Evolutionary conservation across 2,329 filamentous ascomycete species (phyloP), one percentile per base, ranked within the genome.

Genomic region (Fusarium torulosum): DNA sequence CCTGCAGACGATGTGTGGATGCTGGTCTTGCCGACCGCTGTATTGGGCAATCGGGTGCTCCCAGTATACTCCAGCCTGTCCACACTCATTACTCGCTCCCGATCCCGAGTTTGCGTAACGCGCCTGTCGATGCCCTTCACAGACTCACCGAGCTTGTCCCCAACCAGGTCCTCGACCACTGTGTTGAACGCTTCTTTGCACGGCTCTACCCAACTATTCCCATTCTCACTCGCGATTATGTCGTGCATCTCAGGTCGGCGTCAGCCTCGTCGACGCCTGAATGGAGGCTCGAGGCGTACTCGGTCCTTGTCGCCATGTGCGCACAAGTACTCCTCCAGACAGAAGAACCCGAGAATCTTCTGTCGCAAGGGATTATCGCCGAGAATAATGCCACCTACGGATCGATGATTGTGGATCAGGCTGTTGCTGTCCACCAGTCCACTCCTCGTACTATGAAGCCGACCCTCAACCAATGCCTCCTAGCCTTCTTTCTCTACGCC

Each of bases 401-500:
- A 35, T 75, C 75, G 21, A 64, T 75, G 38, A 75, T 83, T 4
- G 74, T 82, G 10, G 79, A 81, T 15, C 74, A 78, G 27, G 77
- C 76, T 0, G 66, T 80, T 42, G 71, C 75, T 1, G 72, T 76
- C 0, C 76, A 82, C 44, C 76, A 79, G 37, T 67, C 73, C 29
- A 68, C 79, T 0, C 75, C 75, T 0, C 72, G 77, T 4, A 74
- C 72, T 27, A 75, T 77, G 14, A 78, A 74, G 6, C 79, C 81
- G 0, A 77, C 73, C 4, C 72, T 82, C 11, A 77, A 82, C 40
- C 75, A 77, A 33, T 79, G 80, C 14, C 73, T 82, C 7, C 70
- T 81, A 13, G 76, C 77, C 2, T 83, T 83, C 64, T 82, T 83
- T 49, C 75, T 83, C 19, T 83, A 83, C 51, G 79, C 81, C 5